These are phyloP conservation scores for Debaryomyces udenii DNA, from an alignment of 1,139 yeast genomes.

Conservation along the genomic window DNA sequence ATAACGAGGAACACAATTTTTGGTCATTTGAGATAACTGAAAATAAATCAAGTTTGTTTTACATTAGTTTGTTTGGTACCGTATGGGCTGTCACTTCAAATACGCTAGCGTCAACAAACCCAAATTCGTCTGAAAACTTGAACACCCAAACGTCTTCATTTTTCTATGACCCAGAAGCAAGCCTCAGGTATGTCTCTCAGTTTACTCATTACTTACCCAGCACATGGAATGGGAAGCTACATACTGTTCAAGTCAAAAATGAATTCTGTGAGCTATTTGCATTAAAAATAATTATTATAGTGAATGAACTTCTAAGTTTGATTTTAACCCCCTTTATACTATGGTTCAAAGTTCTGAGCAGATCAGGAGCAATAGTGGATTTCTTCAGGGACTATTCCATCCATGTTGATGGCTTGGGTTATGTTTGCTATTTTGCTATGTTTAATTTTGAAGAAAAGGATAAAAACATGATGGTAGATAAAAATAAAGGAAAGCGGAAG, in stretches of 20 bases:
- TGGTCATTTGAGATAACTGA: constrained; percentile 85
- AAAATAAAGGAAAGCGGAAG: constrained; percentile 30
- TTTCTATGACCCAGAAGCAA: constrained; percentile 88
- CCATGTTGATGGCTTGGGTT: constrained; percentile 92
- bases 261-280: constrained; percentile 83
- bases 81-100: constrained; percentile 68
- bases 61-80: constrained; percentile 84
- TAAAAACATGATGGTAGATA: constrained; percentile 49
- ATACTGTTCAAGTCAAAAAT: constrained; percentile 77
- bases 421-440: constrained; percentile 92
- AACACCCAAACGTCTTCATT: constrained; percentile 36
- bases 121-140: constrained; percentile 49
- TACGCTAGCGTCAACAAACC: constrained; percentile 25
- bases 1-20: constrained; percentile 78
- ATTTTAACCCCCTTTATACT: constrained; percentile 83
- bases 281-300: constrained; percentile 67
- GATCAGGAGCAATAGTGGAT: constrained; percentile 77
- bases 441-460: constrained; percentile 73
- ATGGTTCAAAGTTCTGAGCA: constrained; percentile 78
- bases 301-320: constrained; percentile 80
- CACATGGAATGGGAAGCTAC: constrained; percentile 83
- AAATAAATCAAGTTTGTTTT: constrained; percentile 81
- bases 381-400: constrained; percentile 87
- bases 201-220: constrained; percentile 89
- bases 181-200: constrained; percentile 74